phyloP scores from a whole-genome alignment of 2,329 filamentous ascomycete genomes.

The Alternaria sp. region DNA sequence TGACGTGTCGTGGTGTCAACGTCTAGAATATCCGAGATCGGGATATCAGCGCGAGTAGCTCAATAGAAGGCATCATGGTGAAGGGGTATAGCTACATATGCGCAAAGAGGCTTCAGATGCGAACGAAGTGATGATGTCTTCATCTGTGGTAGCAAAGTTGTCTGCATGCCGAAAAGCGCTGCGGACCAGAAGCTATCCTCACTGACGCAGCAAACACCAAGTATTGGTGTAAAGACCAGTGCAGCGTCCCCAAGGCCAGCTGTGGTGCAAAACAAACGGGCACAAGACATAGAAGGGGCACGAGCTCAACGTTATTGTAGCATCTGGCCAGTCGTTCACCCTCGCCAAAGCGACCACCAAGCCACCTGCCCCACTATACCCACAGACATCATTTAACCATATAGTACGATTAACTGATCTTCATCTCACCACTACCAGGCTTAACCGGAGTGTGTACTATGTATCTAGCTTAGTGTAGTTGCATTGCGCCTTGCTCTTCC shows the following conservation, averaged over 20 bases:
- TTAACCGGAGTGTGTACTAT: constrained; percentile 3
- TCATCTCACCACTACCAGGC: not conserved
- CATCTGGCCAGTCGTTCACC: not conserved
- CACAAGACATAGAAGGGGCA: not conserved
- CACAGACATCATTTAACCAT: not conserved
- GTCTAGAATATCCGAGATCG: not conserved
- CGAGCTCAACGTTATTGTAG: not conserved
- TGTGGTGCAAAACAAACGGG: not conserved
- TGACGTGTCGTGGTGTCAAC: not conserved
- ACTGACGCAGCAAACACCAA: not conserved
- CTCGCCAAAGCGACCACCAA: not conserved
- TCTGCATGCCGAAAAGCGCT: not conserved
- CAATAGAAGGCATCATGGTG: not conserved
- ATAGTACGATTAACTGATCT: not conserved
- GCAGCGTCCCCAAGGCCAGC: not conserved
- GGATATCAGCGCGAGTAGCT: not conserved
- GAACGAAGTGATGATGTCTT: not conserved
- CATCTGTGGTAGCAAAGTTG: not conserved
- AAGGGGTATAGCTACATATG: no score
- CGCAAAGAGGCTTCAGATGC: not conserved
- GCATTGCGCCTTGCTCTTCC: not conserved
- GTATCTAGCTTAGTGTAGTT: not conserved
- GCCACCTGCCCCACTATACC: not conserved
- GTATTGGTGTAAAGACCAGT: not conserved
- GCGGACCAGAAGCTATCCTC: not conserved